Evolutionary conservation across 2,329 filamentous ascomycete species (phyloP).

Genomic region (Aspergillus pseudonomiae): DNA sequence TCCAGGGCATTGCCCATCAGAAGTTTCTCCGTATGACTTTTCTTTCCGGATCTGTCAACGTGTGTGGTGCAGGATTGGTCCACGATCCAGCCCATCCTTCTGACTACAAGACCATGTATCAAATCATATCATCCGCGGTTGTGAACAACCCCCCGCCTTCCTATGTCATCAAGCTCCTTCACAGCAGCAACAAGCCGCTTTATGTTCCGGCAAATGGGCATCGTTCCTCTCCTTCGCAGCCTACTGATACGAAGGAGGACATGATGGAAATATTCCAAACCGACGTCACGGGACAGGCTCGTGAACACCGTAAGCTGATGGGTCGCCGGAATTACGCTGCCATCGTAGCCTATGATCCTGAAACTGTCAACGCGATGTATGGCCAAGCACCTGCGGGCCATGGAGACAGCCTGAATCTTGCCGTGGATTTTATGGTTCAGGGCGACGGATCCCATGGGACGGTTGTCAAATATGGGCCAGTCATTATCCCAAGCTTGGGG

Average conservation of each 20-base stretch:
- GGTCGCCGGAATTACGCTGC: conserved; percentile 89
- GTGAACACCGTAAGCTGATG: conserved; percentile 92
- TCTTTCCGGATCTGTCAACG: conserved; percentile 86
- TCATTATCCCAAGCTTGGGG: conserved; percentile 87
- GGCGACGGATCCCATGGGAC: conserved; percentile 78
- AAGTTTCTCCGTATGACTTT: conserved; percentile 97
- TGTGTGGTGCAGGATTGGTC: conserved; percentile 86
- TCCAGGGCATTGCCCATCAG: conserved; percentile 93
- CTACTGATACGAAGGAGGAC: conserved; percentile 94
- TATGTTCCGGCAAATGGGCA: conserved; percentile 91
- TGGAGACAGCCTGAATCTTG: conserved; percentile 67
- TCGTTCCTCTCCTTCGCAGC: conserved; percentile 63
- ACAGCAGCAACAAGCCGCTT: conserved; percentile 82
- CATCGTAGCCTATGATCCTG: conserved; percentile 91
- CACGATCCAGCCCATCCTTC: conserved; percentile 89
- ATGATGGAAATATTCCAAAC: conserved; percentile 99
- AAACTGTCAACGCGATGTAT: conserved; percentile 61
- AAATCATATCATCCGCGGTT: conserved; percentile 89
- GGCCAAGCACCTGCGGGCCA: conserved; percentile 35
- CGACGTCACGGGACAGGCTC: conserved; percentile 79
- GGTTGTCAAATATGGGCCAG: conserved; percentile 94
- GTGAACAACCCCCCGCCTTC: conserved; percentile 83
- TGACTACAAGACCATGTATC: conserved; percentile 99
- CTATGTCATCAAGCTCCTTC: conserved; percentile 92
- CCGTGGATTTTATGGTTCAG: conserved; percentile 96